Evolutionary conservation across 2,329 filamentous ascomycete genomes (phyloP).

Genomic region (Penicillium sp.): DNA sequence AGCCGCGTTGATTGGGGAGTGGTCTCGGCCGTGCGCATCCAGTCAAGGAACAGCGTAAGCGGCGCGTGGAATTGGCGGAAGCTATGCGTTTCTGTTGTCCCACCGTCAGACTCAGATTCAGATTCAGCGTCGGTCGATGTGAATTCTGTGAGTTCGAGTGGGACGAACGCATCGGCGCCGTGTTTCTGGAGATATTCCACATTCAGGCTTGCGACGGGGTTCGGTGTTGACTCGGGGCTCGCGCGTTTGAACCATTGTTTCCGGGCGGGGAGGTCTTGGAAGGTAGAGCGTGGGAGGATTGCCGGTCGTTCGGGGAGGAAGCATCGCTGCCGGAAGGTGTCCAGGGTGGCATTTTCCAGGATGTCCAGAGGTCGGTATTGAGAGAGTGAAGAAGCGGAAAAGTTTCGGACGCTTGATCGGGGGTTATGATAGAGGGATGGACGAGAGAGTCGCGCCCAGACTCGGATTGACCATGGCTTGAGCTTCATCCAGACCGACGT

Average conservation of each 20-base stretch:
- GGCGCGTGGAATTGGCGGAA: slow-evolving; percentile 52
- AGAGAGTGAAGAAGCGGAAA: slow-evolving; percentile 7
- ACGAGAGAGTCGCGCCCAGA: slow-evolving; percentile 6
- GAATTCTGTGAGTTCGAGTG: slow-evolving; percentile 56
- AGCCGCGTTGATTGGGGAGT: slow-evolving; percentile 47
- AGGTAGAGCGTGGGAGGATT: slow-evolving; percentile 49
- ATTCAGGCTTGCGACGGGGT: slow-evolving; percentile 37
- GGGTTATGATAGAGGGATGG: neutral
- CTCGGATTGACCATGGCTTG: slow-evolving; percentile 25
- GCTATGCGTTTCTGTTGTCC: slow-evolving; percentile 15
- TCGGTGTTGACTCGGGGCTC: slow-evolving; percentile 35
- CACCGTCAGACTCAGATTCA: neutral
- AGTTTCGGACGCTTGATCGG: neutral
- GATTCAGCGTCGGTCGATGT: neutral
- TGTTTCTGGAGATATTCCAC: slow-evolving; percentile 45
- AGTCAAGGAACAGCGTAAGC: slow-evolving; percentile 64
- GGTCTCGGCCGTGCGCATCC: slow-evolving; percentile 38
- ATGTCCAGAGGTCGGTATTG: slow-evolving; percentile 28
- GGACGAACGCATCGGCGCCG: slow-evolving; percentile 53
- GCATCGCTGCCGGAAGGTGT: slow-evolving; percentile 54
- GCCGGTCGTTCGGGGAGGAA: slow-evolving; percentile 56
- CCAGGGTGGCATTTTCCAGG: slow-evolving; percentile 39
- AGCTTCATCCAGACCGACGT: slow-evolving; percentile 29
- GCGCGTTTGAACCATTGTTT: slow-evolving; percentile 58
- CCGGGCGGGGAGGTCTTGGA: slow-evolving; percentile 53